Percentiles rank a stretch among this genome's conserved stretches.
These are phyloP conservation scores for Alnus rubra DNA, from an alignment of 306 rosid species.

Conservation along the genomic window DNA sequence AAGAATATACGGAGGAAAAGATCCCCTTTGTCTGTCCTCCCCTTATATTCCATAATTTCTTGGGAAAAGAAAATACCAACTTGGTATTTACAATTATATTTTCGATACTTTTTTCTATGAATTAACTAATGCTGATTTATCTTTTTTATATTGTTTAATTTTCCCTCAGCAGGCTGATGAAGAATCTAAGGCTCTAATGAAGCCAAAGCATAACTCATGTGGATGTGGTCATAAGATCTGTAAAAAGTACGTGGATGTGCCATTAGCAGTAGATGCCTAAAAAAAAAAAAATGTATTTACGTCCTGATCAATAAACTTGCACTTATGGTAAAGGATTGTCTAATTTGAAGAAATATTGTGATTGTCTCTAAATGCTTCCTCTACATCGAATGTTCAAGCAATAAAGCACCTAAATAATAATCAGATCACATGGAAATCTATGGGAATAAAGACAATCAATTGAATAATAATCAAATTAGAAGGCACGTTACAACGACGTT, in stretches of 20 bases:
- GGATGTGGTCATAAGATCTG: slow-evolving; percentile 8
- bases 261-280: slow-evolving; percentile 1
- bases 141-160: neutral
- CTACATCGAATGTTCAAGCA: neutral
- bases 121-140: neutral
- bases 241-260: slow-evolving; percentile 1
- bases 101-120: too few relatives aligned
- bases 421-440: neutral
- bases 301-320: slow-evolving; percentile 6
- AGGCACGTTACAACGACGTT: neutral
- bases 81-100: too few relatives aligned
- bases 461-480: neutral
- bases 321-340: neutral
- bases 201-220: slow-evolving; percentile 4
- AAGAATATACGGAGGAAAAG: too few relatives aligned
- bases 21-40: too few relatives aligned
- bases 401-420: neutral
- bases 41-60: too few relatives aligned
- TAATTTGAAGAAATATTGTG: neutral
- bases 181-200: slow-evolving; percentile 56
- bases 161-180: slow-evolving; percentile 22
- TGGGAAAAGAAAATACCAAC: too few relatives aligned
- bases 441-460: neutral
- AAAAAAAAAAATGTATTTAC: neutral
- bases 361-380: neutral